Conservation (phyloP, 2,329 filamentous ascomycete species). For the Tolypocladium paradoxum region DNA sequence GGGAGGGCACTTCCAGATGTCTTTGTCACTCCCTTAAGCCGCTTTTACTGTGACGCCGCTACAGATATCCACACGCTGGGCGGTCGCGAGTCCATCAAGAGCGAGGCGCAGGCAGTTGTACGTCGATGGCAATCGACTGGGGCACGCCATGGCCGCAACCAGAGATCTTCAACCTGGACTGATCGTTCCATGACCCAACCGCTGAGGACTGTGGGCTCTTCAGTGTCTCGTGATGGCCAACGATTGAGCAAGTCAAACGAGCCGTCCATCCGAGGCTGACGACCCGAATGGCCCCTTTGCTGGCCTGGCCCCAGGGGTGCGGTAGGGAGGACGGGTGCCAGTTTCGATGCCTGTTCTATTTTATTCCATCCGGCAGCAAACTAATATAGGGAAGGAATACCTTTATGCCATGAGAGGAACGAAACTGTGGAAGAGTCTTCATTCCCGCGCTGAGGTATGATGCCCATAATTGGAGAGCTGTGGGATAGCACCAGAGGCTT, state of each 20-base stretch:
- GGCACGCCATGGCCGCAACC: not conserved
- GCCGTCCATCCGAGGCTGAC: not conserved
- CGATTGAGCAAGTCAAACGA: not conserved
- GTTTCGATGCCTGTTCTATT: not conserved
- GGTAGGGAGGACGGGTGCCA: not conserved
- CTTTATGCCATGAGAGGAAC: not conserved
- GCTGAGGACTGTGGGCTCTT: not conserved
- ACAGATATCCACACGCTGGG: not conserved
- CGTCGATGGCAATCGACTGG: slow-evolving; percentile 4
- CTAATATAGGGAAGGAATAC: not conserved
- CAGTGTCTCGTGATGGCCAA: not conserved
- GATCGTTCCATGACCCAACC: not conserved
- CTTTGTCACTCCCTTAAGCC: slow-evolving; percentile 12
- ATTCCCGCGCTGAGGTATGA: not conserved
- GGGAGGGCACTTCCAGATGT: slow-evolving; percentile 3
- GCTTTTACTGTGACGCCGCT: slow-evolving; percentile 3
- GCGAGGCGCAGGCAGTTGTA: not conserved
- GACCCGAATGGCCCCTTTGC: not conserved
- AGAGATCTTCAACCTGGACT: not conserved
- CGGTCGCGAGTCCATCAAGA: not conserved
- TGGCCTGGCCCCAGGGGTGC: not conserved
- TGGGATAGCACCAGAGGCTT: not conserved
- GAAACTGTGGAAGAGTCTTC: not conserved
- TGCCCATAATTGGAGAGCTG: not conserved
- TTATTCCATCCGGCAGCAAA: not conserved